Percentiles rank a stretch among this genome's conserved stretches.
These are phyloP conservation scores for Lagenidium sp. DNA, from an alignment of 352 stramenopile genomes.

Conservation along the genomic window DNA sequence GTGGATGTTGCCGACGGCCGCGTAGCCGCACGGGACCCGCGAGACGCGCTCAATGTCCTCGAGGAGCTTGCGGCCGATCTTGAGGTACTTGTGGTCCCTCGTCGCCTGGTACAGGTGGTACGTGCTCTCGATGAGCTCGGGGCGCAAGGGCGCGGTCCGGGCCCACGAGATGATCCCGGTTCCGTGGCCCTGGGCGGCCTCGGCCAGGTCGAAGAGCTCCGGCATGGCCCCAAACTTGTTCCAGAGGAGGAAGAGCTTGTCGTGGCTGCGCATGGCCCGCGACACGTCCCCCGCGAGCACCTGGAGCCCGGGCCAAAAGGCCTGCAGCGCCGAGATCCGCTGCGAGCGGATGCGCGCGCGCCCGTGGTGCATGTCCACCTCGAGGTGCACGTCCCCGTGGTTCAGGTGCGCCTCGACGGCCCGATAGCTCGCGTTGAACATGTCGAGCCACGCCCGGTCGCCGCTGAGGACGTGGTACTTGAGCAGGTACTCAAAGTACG, in stretches of 20 bases:
- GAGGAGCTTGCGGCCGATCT: conserved; percentile 83
- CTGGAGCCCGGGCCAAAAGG: conserved; percentile 96
- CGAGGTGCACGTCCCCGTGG: conserved; percentile 64
- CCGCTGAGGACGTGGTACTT: conserved; percentile 97
- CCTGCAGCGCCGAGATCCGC: conserved; percentile 86
- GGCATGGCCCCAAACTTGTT: conserved; percentile 93
- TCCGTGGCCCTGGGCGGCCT: conserved; percentile 20
- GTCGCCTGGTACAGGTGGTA: conserved; percentile 94
- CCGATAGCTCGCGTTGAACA: conserved; percentile 85
- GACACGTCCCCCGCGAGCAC: conserved; percentile 90
- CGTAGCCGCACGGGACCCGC: conserved; percentile 88
- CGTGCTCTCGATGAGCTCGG: conserved; percentile 96
- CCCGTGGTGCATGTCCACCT: conserved; percentile 83
- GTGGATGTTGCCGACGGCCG: conserved; percentile 86
- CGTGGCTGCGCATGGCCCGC: conserved; percentile 85
- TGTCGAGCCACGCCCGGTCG: conserved; percentile 86
- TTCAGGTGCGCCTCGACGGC: conserved; percentile 74
- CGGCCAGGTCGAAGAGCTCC: conserved; percentile 87
- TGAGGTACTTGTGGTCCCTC: conserved; percentile 82
- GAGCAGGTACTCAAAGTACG: conserved; percentile 97
- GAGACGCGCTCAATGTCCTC: conserved; percentile 85
- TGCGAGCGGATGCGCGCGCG: conserved; percentile 41
- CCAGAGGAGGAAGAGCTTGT: conserved; percentile 93
- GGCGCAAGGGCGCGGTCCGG: conserved; percentile 89
- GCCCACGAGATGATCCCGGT: conserved; percentile 60